Base-by-base conservation (phyloP, 768 basidiomycete species). In the Lactarius vividus region DNA sequence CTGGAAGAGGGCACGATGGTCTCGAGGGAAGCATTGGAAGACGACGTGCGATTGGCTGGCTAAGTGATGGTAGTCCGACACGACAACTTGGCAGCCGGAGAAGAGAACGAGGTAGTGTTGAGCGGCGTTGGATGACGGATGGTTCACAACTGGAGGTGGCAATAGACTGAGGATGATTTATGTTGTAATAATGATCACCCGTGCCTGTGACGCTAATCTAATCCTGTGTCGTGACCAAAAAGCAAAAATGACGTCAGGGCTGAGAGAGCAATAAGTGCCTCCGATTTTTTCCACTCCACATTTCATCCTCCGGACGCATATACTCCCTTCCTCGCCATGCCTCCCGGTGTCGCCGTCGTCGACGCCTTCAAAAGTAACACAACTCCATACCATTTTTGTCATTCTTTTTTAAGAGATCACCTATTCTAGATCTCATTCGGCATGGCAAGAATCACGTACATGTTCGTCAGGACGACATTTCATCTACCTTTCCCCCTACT, bases 361-460 rank as follows among this genome's bases (percentile, higher is more conserved):
- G 68, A 62, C 52, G 68, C 63, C 28, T 70, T 70, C 29, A 70
- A 70, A 60, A 70, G 70, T 70, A 52, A 13, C 13, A 52, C 15
- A 15, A 52, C 23, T 26, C 26, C 26, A 35, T 57, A 23, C 49
- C 53, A 33, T 26, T 18, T 8, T 26, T 42, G 33, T 35, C 28
- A 20, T 7, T 1, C 23, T 2, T 37, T 39, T 20, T 4, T 49
- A n/a, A 54, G 64, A 40, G 26, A 33, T 58, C 69, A 20, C 57
- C 26, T 37, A n/a, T 67, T 69, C 26, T 70, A 84, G 83, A 83
- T 73, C 79, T 84, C 67, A 81, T 84, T 57, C 78, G 83, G 39
- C 84, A 85, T 75, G 83, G 84, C 71, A 83, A 83, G 75, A 79
- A 77, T 63, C 77, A 78, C 68, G 70, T 74, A 40, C 69, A 64